Evolutionary conservation across 1,284 basidiomycete species (phyloP), one percentile per base, ranked within the genome.

Genomic region (Ceratobasidium sp.): DNA sequence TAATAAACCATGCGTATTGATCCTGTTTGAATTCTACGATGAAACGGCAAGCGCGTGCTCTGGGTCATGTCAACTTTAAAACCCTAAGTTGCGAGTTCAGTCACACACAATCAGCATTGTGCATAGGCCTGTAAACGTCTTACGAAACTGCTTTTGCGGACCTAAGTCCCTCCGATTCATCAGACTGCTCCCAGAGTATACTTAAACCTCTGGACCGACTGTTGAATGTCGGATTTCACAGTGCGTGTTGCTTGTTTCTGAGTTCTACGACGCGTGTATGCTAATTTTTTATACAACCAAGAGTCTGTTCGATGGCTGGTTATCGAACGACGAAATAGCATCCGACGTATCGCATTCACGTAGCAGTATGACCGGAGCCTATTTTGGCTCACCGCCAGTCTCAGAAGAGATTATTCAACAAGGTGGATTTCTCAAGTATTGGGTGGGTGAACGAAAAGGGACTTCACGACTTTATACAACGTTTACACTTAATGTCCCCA

Each of bases 131-230:
- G 48, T n/a, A 44, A 67, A n/a, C 42, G 48, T 26, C 65, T 67
- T n/a, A 69, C 46, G 17, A 52, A 38, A 50, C 23, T 69, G 12
- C 56, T 69, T 56, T 52, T 50, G 2, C 26, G 56, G 33, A 69
- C 66, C 5, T 23, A 69, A 38, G 52, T 69, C 12, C 66, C 66
- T 15, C 3, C 38, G 7, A 69, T 69, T 38, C 66, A 69, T 38
- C 66, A 54, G 33, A 50, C 56, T 6, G 48, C 56, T 15, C 48
- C 66, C 9, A 50, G 23, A 20, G n/a, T n/a, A 17, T 54, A 15
- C 38, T 56, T 9, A 69, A 69, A 50, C 66, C 56, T 23, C 66
- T 38, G 17, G 66, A 69, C 17, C 12, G 23, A 38, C 66, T 69
- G 26, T 13, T 3, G 3, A 26, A 20, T 17, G n/a, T 56, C n/a